Base-by-base conservation (phyloP, 2,329 filamentous ascomycete genomes). In the Daldinia sp. region DNA sequence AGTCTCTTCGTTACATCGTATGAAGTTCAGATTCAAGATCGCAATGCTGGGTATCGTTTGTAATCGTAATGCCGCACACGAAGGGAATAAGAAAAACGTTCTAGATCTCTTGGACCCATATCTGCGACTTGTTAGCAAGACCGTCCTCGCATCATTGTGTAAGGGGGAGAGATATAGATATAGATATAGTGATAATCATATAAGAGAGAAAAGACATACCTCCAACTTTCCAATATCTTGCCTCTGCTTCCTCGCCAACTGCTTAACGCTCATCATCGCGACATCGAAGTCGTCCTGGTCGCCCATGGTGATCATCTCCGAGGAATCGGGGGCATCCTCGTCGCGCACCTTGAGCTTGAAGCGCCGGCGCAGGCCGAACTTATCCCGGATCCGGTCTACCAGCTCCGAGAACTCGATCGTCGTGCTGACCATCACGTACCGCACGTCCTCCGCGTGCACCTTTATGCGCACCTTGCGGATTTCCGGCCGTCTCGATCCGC, bases 261-360 rank as follows among this genome's bases (percentile, higher is more conserved):
- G 85, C 76, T 87, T 91, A 5, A 89, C 88, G 47, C 82, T 85
- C 76, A 86, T 85, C 55, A 98, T 83, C 25, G 92, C 88, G 87
- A 97, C 91, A 51, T 98, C 94, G 66, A 97, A 79, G 79, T 99
- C 95, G 73, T 99, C 95, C 77, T 97, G 92, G 76, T 99, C 95
- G 27, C 91, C 93, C 87, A 99, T 90, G 29, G 94, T 97, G 73
- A 99, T 96, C 91, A 97, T 94, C 73, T 98, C 94, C 2, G 35
- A 4, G 8, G 90, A 91, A 57, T 90, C 83, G 0, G 86, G 85
- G 63, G 82, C 77, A 69, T 92, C 90, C 70, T 98, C 95, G 67
- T 96, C 93, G 72, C 85, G 87, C 70, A 94, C 87, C 82, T 95
- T 95, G 78, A 97, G 90, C 83, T 94, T 96, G 81, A 97, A 94